Conservation (phyloP, 257 asterid genomes). For the Fraxinus cuspidata region DNA sequence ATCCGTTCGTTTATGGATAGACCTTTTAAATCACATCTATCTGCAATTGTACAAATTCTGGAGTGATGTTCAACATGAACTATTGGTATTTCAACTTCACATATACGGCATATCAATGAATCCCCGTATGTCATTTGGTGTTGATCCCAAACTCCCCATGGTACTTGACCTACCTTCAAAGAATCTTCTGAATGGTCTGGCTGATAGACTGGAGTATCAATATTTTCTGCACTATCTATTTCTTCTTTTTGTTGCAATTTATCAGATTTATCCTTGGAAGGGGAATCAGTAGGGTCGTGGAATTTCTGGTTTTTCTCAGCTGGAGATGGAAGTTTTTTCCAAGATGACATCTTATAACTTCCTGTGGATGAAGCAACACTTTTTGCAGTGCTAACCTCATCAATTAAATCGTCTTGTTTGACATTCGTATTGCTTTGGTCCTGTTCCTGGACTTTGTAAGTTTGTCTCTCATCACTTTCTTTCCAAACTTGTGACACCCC, state of each 20-base stretch:
- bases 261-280: constrained; percentile 46
- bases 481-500: constrained; percentile 32
- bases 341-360: constrained; percentile 89
- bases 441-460: constrained; percentile 40
- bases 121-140: constrained; percentile 72
- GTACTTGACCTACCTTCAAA: constrained; percentile 44
- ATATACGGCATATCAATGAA: constrained; percentile 92
- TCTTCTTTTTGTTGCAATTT: constrained; percentile 41
- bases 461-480: constrained; percentile 33
- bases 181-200: constrained; percentile 53
- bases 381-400: constrained; percentile 70
- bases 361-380: constrained; percentile 71
- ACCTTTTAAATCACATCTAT: constrained; percentile 97
- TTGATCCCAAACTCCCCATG: constrained; percentile 86
- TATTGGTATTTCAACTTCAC: constrained; percentile 97
- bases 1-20: constrained; percentile 79
- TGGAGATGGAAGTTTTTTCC: constrained; percentile 92
- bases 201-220: constrained; percentile 40
- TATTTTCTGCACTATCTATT: constrained; percentile 38
- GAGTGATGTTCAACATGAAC: constrained; percentile 93
- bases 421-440: constrained; percentile 33
- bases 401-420: constrained; percentile 48
- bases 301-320: constrained; percentile 60
- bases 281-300: constrained; percentile 50
- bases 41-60: constrained; percentile 88